Base-by-base conservation (phyloP, 805 yeast species). In the Candida xiaguanensis region DNA sequence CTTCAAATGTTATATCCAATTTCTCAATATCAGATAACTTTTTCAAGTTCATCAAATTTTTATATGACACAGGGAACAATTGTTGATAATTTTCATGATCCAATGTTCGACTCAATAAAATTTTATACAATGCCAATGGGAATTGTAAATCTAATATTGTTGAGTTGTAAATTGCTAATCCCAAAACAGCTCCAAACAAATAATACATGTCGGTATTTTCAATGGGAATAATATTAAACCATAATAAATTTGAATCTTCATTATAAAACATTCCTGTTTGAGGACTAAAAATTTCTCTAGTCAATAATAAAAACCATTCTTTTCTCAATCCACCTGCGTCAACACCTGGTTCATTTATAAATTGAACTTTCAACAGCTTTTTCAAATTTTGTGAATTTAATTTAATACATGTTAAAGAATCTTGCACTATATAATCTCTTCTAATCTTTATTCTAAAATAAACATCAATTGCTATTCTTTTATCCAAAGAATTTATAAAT, bases 281-380 rank as follows among this genome's bases (percentile, higher is more conserved):
- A 2, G 89, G 84, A 51, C 74, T 75, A 54, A 90, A 85, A 2
- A 91, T 58, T 18, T 82, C 82, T 42, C 75, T 76, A 1, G 85
- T 80, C 28, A 93, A 64, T 28, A 90, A 61, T 34, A 79, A 67
- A 58, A 93, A 90, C 99, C 99, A 91, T 53, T 91, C 99, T 53
- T 89, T 90, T 51, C 83, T 78, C 42, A 91, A 70, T 0, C 99
- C 99, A 2, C 99, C 98, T 1, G 89, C 97, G 64, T 91, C 99
- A 16, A 91, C 76, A 0, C 98, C 99, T 0, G 90, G 95, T 54
- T 91, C 99, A 43, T 81, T 81, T 3, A 82, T 64, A 57, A 93
- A 91, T 50, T 85, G 90, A 7, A 93, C 82, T 45, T 78, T 74
- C 22, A 91, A 60, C 1, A 87, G 75, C 53, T 90, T 89, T 50